phyloP scores from a whole-genome alignment of 2,329 filamentous ascomycete species.

The Sporothrix phasma region DNA sequence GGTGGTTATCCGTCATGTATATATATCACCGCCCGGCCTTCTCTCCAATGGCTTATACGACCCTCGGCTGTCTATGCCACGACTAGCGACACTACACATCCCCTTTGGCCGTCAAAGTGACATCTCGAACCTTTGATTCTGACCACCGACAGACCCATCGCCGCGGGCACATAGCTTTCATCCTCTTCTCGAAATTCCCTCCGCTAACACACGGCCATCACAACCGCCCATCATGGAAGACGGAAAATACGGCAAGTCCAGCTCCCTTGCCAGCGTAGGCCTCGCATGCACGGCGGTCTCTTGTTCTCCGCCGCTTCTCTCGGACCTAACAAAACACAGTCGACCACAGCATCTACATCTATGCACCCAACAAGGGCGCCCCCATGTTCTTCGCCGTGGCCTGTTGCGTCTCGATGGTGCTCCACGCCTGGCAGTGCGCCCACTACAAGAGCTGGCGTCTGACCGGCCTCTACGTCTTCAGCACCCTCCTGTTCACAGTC shows the following conservation, averaged over 20 bases:
- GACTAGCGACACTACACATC: neutral
- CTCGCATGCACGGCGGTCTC: too few relatives aligned
- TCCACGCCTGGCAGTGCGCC: conserved; percentile 27
- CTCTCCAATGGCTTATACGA: neutral
- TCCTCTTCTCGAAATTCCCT: neutral
- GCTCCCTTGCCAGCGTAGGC: neutral
- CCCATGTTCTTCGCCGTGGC: conserved; percentile 29
- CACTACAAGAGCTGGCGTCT: conserved; percentile 42
- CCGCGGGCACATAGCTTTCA: neutral
- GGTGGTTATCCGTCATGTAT: neutral
- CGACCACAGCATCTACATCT: conserved; percentile 24
- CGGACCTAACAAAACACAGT: conserved; percentile 15
- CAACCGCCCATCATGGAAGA: conserved; percentile 12
- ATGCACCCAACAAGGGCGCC: conserved; percentile 29
- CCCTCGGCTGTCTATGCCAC: neutral
- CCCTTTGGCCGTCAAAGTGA: neutral
- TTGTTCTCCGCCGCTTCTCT: neutral
- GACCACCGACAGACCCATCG: neutral
- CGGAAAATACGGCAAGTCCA: conserved; percentile 15
- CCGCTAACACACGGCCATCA: neutral
- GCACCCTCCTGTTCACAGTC: conserved; percentile 36
- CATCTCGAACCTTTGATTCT: neutral
- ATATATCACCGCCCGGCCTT: neutral
- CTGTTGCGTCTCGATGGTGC: conserved; percentile 23
- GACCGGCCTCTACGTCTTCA: conserved; percentile 38